Evolutionary conservation across 164 flowering plant species (phyloP).

Genomic region (Magnolia sinica): DNA sequence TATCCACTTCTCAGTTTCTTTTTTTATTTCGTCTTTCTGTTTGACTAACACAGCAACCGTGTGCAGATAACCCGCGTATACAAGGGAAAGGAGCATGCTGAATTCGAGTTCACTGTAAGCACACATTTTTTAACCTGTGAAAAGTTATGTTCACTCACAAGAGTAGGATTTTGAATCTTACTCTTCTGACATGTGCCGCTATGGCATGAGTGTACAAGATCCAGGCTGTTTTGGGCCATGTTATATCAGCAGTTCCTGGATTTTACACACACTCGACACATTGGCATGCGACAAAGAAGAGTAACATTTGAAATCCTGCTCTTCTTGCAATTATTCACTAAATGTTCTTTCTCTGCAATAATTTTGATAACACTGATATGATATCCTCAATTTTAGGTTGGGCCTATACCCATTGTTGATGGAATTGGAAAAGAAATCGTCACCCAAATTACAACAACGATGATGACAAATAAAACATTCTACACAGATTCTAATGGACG

Average conservation of each 20-base stretch:
- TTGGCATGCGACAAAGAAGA: background rate
- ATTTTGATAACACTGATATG: background rate
- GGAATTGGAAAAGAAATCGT: conserved; percentile 78
- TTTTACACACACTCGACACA: background rate
- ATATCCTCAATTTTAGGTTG: conserved; percentile 25
- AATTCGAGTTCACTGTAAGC: conserved; percentile 53
- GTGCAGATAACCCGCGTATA: conserved; percentile 81
- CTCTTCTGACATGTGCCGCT: background rate
- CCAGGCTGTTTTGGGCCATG: background rate
- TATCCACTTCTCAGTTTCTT: no score
- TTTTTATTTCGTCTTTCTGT: no score
- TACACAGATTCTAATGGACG: conserved; percentile 96
- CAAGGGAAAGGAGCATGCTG: conserved; percentile 55
- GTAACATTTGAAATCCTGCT: background rate
- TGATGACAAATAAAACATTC: conserved; percentile 74
- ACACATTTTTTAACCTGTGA: background rate
- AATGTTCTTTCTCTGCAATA: background rate
- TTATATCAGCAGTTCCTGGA: background rate
- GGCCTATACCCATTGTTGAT: conserved; percentile 60
- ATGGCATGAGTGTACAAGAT: background rate
- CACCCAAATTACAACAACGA: conserved; percentile 56
- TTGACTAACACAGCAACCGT: background rate
- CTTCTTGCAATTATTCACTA: background rate
- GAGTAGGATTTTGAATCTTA: background rate
- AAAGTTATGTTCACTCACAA: background rate